These are phyloP conservation scores for Tetraselmis striata DNA, from an alignment of 139 green algal genomes.

Conservation along the genomic window DNA sequence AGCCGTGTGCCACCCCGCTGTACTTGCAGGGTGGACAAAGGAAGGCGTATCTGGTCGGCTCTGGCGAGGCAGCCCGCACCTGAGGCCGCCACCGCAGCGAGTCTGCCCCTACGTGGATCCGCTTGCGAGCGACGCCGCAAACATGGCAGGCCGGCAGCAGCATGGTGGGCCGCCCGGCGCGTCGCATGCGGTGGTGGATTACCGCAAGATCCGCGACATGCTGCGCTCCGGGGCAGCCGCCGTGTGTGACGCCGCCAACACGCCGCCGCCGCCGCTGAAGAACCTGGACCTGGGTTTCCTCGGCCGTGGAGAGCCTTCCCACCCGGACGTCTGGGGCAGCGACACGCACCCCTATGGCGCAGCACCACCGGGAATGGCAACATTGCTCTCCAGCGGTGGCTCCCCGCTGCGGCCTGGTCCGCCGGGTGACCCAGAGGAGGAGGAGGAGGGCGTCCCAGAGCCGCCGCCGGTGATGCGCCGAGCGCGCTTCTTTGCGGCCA, in stretches of 20 bases:
- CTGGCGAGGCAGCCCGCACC: too few species aligned
- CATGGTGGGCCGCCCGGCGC: too few species aligned
- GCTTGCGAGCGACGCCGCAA: too few species aligned
- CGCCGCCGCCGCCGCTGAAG: background rate
- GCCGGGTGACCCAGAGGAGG: background rate
- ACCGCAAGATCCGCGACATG: background rate
- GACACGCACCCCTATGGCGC: background rate
- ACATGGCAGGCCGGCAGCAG: too few species aligned
- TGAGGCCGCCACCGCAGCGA: too few species aligned
- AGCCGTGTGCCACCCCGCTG: too few species aligned
- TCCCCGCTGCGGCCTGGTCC: background rate
- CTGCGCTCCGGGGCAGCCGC: background rate
- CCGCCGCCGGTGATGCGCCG: background rate
- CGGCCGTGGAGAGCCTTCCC: too few species aligned
- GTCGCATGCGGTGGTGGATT: background rate
- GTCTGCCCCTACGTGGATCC: too few species aligned
- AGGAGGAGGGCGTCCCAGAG: background rate
- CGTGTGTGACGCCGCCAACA: background rate
- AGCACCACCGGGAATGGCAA: background rate
- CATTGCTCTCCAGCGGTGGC: background rate
- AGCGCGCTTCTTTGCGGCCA: background rate
- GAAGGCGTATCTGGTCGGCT: too few species aligned
- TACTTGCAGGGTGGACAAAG: too few species aligned
- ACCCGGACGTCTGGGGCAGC: background rate
- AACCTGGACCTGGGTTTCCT: background rate